Conservation (phyloP, 495 filamentous ascomycete genomes). For the Podospora conica region DNA sequence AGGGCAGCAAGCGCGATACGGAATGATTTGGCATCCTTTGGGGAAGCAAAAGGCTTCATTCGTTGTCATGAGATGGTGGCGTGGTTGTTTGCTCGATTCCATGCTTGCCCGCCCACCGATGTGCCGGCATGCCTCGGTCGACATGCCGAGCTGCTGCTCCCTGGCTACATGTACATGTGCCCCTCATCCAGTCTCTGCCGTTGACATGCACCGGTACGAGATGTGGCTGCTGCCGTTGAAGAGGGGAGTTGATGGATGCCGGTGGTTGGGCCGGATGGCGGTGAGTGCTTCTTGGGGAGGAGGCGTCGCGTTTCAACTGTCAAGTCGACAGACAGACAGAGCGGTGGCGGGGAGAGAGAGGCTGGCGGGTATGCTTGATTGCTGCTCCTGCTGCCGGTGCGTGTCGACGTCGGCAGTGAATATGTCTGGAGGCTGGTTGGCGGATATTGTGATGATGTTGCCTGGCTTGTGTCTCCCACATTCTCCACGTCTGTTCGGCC, state of each 20-base stretch:
- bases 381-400: neutral
- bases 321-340: neutral
- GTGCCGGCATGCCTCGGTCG: neutral
- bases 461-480: neutral
- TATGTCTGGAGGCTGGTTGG: neutral
- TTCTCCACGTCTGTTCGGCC: neutral
- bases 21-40: no score
- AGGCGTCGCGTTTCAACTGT: neutral
- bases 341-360: neutral
- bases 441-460: neutral
- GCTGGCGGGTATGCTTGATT: neutral
- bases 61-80: no score
- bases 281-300: neutral
- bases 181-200: neutral
- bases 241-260: no score
- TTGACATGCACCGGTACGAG: neutral
- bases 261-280: neutral
- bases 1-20: no score
- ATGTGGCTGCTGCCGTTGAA: neutral
- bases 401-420: neutral
- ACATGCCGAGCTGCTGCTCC: no score
- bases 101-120: no score
- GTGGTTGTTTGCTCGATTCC: neutral
- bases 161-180: no score
- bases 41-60: no score